Evolutionary conservation across 148 eudicot genomes (phyloP), one percentile per base, ranked within the genome.

Genomic region (Arbutus unedo): DNA sequence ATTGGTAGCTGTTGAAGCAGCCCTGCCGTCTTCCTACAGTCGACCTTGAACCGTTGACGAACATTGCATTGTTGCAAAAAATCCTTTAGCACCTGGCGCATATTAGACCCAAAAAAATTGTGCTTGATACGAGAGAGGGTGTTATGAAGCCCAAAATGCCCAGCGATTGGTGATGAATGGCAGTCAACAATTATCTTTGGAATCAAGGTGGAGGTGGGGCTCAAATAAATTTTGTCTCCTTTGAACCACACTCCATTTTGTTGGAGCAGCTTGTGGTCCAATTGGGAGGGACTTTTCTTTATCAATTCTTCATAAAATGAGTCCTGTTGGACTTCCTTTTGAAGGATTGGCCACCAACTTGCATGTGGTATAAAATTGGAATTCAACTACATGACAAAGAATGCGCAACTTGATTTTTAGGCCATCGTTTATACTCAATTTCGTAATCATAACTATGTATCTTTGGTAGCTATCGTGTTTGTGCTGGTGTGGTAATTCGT

Each of bases 401-500:
- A 72, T 31, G 38, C 38, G 38, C 38, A 31, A 31, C 38, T 72
- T 49, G 23, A 75, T 75, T 75, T 75, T 50, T 41, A 14, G 25
- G 6, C 14, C 78, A 31, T 4, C 41, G 3, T 50, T 75, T 75
- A 50, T 75, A 49, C 41, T 73, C n/a, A 47, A 73, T 73, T 18
- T 44, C 53, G 19, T 73, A 73, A 45, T 73, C 21, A 18, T 73
- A 73, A 44, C 77, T 51, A 18, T 14, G 53, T 44, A 73, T 43
- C 23, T 74, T 74, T 19, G 55, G 78, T 3, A 74, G 31, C 78
- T 54, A 74, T 3, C 25, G 78, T 0, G 56, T 6, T 74, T 74
- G 44, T 3, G 79, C 44, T 25, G 62, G 79, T 21, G 79, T 76
- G 3, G 79, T 76, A 19, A 76, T 76, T 2, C 62, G 79, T 76